Conservation (phyloP, 495 filamentous ascomycete genomes). For the Entonaema liquescens region DNA sequence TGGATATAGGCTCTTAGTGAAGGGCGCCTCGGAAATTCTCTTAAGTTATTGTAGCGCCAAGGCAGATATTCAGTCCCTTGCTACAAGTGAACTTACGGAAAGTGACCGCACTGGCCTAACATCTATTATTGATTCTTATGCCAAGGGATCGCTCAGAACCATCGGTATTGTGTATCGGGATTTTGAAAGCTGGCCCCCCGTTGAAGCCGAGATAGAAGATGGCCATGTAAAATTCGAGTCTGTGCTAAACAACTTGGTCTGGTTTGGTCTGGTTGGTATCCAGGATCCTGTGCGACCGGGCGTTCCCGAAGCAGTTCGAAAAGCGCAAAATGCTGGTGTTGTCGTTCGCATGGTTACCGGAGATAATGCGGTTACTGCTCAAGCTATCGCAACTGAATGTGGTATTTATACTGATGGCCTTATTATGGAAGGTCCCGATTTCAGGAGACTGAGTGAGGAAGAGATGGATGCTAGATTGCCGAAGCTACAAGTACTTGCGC, state of each 20-base stretch:
- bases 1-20: conserved; percentile 71
- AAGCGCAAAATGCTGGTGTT: conserved; percentile 80
- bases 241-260: conserved; percentile 73
- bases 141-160: conserved; percentile 75
- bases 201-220: conserved; percentile 64
- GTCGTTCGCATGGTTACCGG: conserved; percentile 92
- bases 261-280: conserved; percentile 77
- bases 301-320: conserved; percentile 77
- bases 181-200: conserved; percentile 79
- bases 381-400: conserved; percentile 84
- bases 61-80: conserved; percentile 38
- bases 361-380: conserved; percentile 86
- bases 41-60: conserved; percentile 64
- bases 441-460: conserved; percentile 71
- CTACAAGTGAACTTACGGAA: conserved; percentile 38
- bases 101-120: conserved; percentile 56
- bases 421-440: conserved; percentile 84
- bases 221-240: conserved; percentile 69
- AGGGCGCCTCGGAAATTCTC: conserved; percentile 78
- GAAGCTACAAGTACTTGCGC: conserved; percentile 81
- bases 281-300: conserved; percentile 80
- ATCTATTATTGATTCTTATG: conserved; percentile 67
- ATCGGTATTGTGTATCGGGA: conserved; percentile 80
- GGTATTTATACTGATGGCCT: conserved; percentile 83
- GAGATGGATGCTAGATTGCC: conserved; percentile 78